Conservation (phyloP, 2,329 filamentous ascomycete genomes). For the Cladosporium velox region DNA sequence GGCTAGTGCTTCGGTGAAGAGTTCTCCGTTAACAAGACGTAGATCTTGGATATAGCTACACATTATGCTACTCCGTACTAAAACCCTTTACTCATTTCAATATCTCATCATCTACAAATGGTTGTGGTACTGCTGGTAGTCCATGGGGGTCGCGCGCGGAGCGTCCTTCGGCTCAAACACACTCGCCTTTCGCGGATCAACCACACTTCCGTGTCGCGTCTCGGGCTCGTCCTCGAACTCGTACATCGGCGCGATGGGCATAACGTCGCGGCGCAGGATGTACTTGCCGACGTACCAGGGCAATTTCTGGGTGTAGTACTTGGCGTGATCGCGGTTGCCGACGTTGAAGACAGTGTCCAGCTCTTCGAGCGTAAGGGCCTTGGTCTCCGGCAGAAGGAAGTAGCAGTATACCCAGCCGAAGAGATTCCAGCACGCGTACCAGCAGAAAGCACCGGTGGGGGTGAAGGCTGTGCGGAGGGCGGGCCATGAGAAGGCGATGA, state of each 20-base stretch:
- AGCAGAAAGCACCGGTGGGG: conserved; percentile 55
- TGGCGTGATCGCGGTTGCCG: conserved; percentile 29
- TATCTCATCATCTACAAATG: background rate
- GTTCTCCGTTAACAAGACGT: background rate
- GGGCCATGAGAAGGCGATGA: conserved; percentile 48
- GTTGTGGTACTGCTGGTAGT: background rate
- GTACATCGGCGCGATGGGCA: conserved; percentile 27
- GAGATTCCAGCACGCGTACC: conserved; percentile 54
- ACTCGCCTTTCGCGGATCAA: conserved; percentile 3
- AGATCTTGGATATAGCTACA: background rate
- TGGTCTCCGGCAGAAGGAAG: conserved; percentile 46
- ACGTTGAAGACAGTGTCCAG: conserved; percentile 59
- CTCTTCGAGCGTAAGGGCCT: conserved; percentile 55
- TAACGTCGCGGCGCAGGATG: conserved; percentile 27
- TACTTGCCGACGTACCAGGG: conserved; percentile 32
- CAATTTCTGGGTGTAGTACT: conserved; percentile 31
- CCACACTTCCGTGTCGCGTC: conserved; percentile 19
- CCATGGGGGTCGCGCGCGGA: background rate
- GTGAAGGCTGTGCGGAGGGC: conserved; percentile 51
- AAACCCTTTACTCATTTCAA: background rate
- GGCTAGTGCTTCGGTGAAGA: background rate
- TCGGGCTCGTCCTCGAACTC: conserved; percentile 24
- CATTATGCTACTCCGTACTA: background rate
- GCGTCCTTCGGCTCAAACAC: conserved; percentile 1
- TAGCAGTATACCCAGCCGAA: conserved; percentile 31